Percentiles rank a stretch among this genome's conserved stretches.
These are phyloP conservation scores for Tirmania nivea DNA, from an alignment of 495 filamentous ascomycete species.

Conservation along the genomic window DNA sequence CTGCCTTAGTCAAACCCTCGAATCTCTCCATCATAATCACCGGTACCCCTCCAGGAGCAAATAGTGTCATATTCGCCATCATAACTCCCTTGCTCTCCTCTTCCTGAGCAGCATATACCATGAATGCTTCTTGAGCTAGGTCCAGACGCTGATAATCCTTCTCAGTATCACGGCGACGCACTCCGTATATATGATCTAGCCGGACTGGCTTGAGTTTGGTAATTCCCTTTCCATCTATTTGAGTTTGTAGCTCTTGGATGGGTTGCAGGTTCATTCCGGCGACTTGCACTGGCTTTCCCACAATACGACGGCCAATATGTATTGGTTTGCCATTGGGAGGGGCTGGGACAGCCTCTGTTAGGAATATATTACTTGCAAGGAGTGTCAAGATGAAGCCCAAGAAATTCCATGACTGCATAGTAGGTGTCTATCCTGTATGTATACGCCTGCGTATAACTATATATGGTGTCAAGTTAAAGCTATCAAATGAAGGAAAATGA, in stretches of 20 bases:
- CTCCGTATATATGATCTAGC: background rate
- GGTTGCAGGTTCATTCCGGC: background rate
- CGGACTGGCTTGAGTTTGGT: background rate
- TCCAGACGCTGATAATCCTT: background rate
- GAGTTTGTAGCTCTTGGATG: background rate
- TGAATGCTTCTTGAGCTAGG: background rate
- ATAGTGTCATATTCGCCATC: constrained; percentile 22
- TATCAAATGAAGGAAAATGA: no score
- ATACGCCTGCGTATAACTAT: background rate
- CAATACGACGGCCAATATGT: background rate
- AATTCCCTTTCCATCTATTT: background rate
- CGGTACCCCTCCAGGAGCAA: constrained; percentile 18
- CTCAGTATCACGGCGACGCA: background rate
- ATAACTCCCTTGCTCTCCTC: background rate
- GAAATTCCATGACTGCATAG: background rate
- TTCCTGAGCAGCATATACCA: background rate
- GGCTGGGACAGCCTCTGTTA: background rate
- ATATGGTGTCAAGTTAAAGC: no score
- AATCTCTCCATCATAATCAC: constrained; percentile 22
- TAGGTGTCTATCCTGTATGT: background rate
- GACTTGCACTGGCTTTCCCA: no score
- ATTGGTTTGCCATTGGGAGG: background rate
- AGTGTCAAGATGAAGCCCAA: background rate
- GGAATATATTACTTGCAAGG: background rate
- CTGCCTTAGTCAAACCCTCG: constrained; percentile 18